These are phyloP conservation scores for Rhizopogon roseolus DNA, from an alignment of 768 basidiomycete species.

Conservation along the genomic window DNA sequence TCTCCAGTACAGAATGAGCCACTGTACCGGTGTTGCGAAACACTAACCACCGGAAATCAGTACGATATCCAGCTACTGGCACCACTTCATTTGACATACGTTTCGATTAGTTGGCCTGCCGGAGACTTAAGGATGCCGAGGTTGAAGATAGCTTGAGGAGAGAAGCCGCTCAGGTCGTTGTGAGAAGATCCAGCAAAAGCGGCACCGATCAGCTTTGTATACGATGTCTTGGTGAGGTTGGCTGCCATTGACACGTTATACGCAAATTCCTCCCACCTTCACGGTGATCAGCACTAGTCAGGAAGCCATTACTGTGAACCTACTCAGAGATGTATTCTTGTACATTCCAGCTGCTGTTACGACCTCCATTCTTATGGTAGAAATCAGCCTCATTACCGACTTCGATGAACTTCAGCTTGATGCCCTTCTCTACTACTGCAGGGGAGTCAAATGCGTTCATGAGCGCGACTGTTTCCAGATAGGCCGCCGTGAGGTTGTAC, in stretches of 20 bases:
- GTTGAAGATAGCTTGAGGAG: slow-evolving; percentile 54
- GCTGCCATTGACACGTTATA: slow-evolving; percentile 39
- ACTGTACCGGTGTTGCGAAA: slow-evolving; percentile 44
- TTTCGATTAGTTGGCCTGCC: slow-evolving; percentile 47
- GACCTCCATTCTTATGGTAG: slow-evolving; percentile 41
- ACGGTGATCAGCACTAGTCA: background rate
- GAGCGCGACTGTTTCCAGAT: slow-evolving; percentile 44
- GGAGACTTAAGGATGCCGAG: slow-evolving; percentile 44
- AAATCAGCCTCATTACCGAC: slow-evolving; percentile 62
- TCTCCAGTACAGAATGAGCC: slow-evolving; percentile 58
- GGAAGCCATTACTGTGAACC: slow-evolving; percentile 11
- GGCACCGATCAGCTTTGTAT: slow-evolving; percentile 42
- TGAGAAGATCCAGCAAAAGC: slow-evolving; percentile 50
- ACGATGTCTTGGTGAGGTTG: slow-evolving; percentile 31
- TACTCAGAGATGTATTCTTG: slow-evolving; percentile 47
- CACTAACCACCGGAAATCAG: slow-evolving; percentile 13
- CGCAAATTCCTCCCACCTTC: slow-evolving; percentile 54
- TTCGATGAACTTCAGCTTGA: slow-evolving; percentile 53
- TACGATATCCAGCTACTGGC: slow-evolving; percentile 13
- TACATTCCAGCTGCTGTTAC: slow-evolving; percentile 34
- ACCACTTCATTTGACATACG: slow-evolving; percentile 41
- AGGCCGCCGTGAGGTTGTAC: slow-evolving; percentile 45
- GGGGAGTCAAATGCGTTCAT: slow-evolving; percentile 41
- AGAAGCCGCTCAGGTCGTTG: slow-evolving; percentile 40
- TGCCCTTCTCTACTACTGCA: slow-evolving; percentile 32